phyloP scores from a whole-genome alignment of 768 basidiomycete species.

The Collybia mongolica region DNA sequence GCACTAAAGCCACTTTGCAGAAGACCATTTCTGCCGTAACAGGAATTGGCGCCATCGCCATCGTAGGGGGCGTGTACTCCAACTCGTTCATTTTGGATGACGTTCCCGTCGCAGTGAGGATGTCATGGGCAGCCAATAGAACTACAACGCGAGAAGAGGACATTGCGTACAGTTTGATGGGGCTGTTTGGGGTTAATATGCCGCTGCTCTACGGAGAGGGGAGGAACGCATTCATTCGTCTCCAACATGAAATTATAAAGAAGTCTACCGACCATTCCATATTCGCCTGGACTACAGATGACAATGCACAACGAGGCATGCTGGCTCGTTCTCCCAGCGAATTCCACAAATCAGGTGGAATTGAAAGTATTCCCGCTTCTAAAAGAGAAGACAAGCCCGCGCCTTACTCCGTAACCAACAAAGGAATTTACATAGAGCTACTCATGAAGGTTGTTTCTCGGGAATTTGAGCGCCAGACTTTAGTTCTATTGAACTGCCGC shows the following conservation, averaged over 20 bases:
- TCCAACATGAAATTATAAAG: background rate
- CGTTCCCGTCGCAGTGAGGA: background rate
- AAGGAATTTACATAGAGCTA: too few relatives aligned
- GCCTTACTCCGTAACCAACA: too few relatives aligned
- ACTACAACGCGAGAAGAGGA: background rate
- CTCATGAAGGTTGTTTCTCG: too few relatives aligned
- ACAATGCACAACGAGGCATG: too few relatives aligned
- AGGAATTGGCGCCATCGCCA: background rate
- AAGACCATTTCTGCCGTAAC: background rate
- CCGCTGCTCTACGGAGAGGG: slow-evolving; percentile 3
- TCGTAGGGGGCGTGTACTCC: background rate
- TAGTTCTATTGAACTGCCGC: too few relatives aligned
- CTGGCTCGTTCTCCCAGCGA: too few relatives aligned
- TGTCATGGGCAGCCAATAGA: slow-evolving; percentile 1
- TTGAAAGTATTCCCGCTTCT: too few relatives aligned
- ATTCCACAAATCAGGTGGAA: too few relatives aligned
- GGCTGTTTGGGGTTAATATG: background rate
- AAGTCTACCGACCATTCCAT: background rate
- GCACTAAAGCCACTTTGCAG: background rate
- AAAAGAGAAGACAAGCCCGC: too few relatives aligned
- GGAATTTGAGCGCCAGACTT: too few relatives aligned
- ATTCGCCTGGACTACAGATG: background rate
- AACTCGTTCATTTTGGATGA: background rate
- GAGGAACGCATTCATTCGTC: background rate
- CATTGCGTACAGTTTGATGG: slow-evolving; percentile 2